Evolutionary conservation across 345 rosid species (phyloP).

Genomic region (Capsella bursapastoris): DNA sequence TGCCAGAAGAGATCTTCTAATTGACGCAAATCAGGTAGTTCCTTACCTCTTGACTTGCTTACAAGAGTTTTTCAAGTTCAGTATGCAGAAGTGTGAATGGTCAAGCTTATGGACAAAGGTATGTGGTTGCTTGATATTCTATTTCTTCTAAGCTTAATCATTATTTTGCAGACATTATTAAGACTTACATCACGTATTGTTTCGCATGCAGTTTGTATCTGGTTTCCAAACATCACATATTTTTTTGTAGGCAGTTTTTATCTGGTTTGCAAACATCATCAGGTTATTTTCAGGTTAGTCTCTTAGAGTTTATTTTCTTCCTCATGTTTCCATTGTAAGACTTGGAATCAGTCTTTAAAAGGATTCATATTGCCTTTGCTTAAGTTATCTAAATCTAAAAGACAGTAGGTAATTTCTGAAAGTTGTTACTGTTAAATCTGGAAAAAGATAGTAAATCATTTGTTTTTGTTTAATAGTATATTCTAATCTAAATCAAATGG

Average conservation of each 20-base stretch:
- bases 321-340: background rate
- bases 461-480: no score
- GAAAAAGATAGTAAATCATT: no score
- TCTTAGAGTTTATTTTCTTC: background rate
- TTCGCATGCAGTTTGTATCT: background rate
- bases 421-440: no score
- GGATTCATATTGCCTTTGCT: background rate
- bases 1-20: no score
- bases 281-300: background rate
- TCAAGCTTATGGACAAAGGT: no score
- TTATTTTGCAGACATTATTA: no score
- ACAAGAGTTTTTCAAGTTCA: no score
- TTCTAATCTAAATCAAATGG: no score
- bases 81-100: no score
- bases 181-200: background rate
- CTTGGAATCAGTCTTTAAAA: background rate
- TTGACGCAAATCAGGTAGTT: background rate
- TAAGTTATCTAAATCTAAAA: background rate
- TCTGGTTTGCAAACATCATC: background rate
- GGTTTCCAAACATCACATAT: background rate
- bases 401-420: background rate
- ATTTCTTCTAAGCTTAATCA: no score
- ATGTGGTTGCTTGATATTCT: no score
- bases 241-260: background rate
- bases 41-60: background rate